These are phyloP conservation scores for Silene vulgaris DNA, from an alignment of 179 eudicot species.

Conservation along the genomic window DNA sequence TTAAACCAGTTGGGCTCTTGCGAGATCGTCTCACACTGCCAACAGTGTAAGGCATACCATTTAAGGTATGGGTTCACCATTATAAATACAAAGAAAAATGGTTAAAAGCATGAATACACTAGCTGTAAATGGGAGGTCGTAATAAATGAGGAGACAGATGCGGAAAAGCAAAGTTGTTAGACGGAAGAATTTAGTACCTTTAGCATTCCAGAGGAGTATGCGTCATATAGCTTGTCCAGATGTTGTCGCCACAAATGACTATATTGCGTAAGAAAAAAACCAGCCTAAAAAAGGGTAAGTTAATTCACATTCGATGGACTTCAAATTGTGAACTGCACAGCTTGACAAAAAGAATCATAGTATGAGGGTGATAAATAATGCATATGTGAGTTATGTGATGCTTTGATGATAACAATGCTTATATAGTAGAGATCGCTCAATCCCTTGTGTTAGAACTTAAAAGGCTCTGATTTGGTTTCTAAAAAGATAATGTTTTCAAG, in stretches of 20 bases:
- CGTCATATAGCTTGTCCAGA: constrained; percentile 59
- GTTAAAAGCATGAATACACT: neutral
- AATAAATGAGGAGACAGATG: neutral
- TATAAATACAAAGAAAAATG: neutral
- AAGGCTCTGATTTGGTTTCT: no score
- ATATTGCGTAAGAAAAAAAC: constrained; percentile 85
- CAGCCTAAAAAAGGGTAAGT: constrained; percentile 44
- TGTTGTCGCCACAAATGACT: constrained; percentile 75
- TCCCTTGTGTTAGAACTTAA: neutral
- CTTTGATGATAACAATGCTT: neutral
- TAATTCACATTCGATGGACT: constrained; percentile 12
- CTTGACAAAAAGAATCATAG: neutral
- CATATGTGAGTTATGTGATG: neutral
- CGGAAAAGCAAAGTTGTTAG: neutral
- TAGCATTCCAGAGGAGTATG: constrained; percentile 61
- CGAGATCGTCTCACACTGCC: neutral
- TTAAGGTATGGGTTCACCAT: neutral
- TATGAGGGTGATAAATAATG: neutral
- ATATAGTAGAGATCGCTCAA: neutral
- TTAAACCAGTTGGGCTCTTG: neutral
- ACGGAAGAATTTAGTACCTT: constrained; percentile 45
- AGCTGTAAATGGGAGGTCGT: no score
- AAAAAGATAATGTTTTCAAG: no score
- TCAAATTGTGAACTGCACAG: neutral
- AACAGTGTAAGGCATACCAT: neutral